These are phyloP conservation scores for Cynanchum wilfordii DNA, from an alignment of 257 asterid species.

Conservation along the genomic window DNA sequence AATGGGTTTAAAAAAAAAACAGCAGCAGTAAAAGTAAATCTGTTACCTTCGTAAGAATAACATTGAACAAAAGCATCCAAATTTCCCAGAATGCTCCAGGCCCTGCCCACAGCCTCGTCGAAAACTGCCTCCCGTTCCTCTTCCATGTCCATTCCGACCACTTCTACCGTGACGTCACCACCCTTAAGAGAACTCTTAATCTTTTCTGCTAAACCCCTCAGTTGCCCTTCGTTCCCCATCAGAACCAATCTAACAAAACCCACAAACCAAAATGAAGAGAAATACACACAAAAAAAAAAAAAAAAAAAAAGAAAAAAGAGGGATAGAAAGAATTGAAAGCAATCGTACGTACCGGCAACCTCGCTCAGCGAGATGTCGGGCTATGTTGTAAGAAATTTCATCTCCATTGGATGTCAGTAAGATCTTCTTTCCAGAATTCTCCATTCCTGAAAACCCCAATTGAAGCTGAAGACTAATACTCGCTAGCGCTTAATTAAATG, in stretches of 20 bases:
- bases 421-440: constrained; percentile 51
- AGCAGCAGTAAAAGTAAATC: not conserved
- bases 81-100: constrained; percentile 43
- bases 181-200: constrained; percentile 43
- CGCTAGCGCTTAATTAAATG: too few relatives aligned
- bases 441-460: constrained; percentile 24
- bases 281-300: too few relatives aligned
- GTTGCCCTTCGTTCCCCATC: constrained; percentile 65
- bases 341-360: constrained; percentile 71
- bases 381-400: constrained; percentile 56
- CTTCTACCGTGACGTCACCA: constrained; percentile 36
- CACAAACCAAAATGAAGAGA: not conserved
- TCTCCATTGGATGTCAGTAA: constrained; percentile 85
- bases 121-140: constrained; percentile 52
- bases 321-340: not conserved
- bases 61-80: constrained; percentile 80
- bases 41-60: constrained; percentile 74
- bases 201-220: constrained; percentile 49
- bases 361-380: constrained; percentile 67
- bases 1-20: too few relatives aligned
- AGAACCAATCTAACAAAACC: constrained; percentile 49
- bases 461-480: not conserved
- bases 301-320: not conserved
- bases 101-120: constrained; percentile 61
- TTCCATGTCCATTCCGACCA: constrained; percentile 70